Percentiles rank a stretch among this genome's conserved stretches.
Conservation (phyloP, 1,139 yeast genomes). For the Meyerozyma smithsonii region DNA sequence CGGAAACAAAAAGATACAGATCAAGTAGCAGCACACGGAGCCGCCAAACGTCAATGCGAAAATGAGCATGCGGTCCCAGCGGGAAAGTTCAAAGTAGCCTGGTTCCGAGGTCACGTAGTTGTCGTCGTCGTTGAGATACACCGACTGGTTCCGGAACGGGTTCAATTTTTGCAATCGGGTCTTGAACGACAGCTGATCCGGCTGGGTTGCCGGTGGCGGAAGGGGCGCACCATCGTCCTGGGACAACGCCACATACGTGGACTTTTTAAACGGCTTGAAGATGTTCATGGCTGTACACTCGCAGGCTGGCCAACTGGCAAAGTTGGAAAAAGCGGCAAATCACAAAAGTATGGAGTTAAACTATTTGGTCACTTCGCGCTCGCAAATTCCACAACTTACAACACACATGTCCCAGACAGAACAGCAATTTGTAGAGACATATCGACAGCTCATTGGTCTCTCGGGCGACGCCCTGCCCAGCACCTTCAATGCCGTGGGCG, state of each 20-base stretch:
- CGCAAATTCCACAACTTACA: not conserved
- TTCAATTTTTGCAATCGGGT: constrained; percentile 32
- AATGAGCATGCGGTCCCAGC: constrained; percentile 56
- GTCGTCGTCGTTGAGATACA: constrained; percentile 40
- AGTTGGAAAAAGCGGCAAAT: too few relatives aligned
- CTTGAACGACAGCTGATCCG: constrained; percentile 19
- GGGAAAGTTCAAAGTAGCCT: constrained; percentile 45
- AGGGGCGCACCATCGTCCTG: constrained; percentile 34
- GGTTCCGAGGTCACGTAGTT: constrained; percentile 44
- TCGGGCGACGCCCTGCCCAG: constrained; percentile 21
- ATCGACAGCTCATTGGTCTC: constrained; percentile 29
- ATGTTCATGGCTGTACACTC: not conserved
- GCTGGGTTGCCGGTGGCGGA: constrained; percentile 37
- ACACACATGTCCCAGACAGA: constrained; percentile 6
- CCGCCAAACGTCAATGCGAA: constrained; percentile 55
- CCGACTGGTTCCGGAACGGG: constrained; percentile 35
- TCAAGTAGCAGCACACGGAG: constrained; percentile 46
- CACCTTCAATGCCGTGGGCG: constrained; percentile 27
- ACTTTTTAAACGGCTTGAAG: not conserved
- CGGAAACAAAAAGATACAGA: constrained; percentile 55
- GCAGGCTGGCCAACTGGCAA: too few relatives aligned
- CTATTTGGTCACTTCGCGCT: not conserved
- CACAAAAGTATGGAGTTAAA: too few relatives aligned
- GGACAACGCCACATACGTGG: constrained; percentile 16
- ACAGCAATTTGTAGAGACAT: constrained; percentile 30